Conservation (phyloP, 805 yeast species). For the Maudiozyma turicensis region DNA sequence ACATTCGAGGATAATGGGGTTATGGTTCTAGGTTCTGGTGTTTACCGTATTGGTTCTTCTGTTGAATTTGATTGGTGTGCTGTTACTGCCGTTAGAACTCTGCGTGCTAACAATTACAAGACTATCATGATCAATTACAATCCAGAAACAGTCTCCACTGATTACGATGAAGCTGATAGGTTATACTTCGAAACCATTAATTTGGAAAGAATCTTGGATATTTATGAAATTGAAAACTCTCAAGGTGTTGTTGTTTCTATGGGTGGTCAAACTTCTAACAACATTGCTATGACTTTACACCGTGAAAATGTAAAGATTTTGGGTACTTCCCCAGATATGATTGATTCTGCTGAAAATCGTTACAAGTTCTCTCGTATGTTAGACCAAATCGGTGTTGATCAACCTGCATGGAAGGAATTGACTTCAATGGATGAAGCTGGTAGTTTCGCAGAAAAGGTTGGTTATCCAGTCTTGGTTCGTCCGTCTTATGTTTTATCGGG, state of each 20-base stretch:
- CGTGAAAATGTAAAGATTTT: slow-evolving; percentile 90
- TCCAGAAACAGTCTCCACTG: slow-evolving; percentile 98
- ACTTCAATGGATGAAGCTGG: slow-evolving; percentile 91
- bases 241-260: slow-evolving; percentile 89
- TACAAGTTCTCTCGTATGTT: slow-evolving; percentile 96
- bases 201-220: slow-evolving; percentile 88
- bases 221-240: slow-evolving; percentile 84
- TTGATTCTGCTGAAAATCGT: slow-evolving; percentile 96
- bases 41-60: slow-evolving; percentile 96
- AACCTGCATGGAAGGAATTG: slow-evolving; percentile 98
- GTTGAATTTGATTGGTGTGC: slow-evolving; percentile 99
- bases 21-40: slow-evolving; percentile 97
- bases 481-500: slow-evolving; percentile 96
- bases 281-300: slow-evolving; percentile 85
- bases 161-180: slow-evolving; percentile 96
- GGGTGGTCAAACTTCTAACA: slow-evolving; percentile 99
- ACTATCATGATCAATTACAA: slow-evolving; percentile 96
- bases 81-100: slow-evolving; percentile 88
- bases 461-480: slow-evolving; percentile 92
- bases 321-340: slow-evolving; percentile 98
- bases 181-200: slow-evolving; percentile 92
- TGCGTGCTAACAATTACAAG: slow-evolving; percentile 76
- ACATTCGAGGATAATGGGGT: slow-evolving; percentile 86
- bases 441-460: slow-evolving; percentile 78
- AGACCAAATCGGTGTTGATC: slow-evolving; percentile 94